A percentile compares a stretch with the other conserved stretches of the same genome.
These are phyloP conservation scores for Lichtheimia ramosa DNA, from an alignment of 371 early-diverging fungal species.

Conservation along the genomic window DNA sequence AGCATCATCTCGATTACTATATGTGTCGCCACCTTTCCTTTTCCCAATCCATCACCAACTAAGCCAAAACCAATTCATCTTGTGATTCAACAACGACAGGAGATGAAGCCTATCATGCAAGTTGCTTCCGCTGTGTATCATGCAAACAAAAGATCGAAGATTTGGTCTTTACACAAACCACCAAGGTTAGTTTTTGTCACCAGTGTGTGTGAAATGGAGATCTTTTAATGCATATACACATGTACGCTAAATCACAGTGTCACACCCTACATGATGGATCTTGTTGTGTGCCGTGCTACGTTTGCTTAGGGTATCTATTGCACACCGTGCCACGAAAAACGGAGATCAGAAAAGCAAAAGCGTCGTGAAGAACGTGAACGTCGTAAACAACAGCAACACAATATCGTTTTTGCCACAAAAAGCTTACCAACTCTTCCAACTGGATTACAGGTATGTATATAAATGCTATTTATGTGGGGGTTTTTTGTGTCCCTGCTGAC, in stretches of 20 bases:
- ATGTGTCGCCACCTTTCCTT: background rate
- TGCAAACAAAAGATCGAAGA: constrained; percentile 74
- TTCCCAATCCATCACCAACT: background rate
- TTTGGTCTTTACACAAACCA: constrained; percentile 80
- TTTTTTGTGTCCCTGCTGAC: too few species aligned
- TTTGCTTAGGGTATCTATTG: constrained; percentile 44
- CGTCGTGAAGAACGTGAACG: constrained; percentile 38
- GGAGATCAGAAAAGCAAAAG: constrained; percentile 31
- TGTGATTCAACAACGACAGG: constrained; percentile 31
- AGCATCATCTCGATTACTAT: constrained; percentile 1
- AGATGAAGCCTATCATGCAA: constrained; percentile 85
- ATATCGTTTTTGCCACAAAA: constrained; percentile 6
- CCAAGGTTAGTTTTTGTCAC: constrained; percentile 45
- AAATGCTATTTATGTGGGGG: too few species aligned
- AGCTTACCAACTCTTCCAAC: constrained; percentile 11
- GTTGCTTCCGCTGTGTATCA: constrained; percentile 77
- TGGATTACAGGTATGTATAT: constrained; percentile 2
- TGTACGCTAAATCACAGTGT: too few species aligned
- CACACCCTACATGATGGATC: background rate
- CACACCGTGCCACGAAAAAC: constrained; percentile 44
- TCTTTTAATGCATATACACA: background rate
- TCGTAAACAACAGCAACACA: constrained; percentile 14
- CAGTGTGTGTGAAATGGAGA: background rate
- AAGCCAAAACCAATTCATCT: background rate
- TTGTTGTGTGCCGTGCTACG: background rate